phyloP scores from a whole-genome alignment of 2,329 filamentous ascomycete species.

The Plectosphaerella cucumerina region DNA sequence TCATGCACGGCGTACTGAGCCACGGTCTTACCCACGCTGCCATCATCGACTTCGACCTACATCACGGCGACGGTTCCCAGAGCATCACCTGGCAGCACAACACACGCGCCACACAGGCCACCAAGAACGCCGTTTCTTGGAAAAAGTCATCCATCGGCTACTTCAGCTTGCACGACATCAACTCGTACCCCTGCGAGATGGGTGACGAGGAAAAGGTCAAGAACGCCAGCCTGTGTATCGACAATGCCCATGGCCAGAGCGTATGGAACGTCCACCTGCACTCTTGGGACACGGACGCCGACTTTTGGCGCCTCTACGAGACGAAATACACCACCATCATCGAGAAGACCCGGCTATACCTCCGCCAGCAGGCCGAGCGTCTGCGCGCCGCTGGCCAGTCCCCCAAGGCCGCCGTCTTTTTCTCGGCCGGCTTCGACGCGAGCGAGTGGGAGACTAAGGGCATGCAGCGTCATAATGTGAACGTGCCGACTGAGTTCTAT shows the following conservation, averaged over 20 bases:
- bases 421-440: constrained; percentile 95
- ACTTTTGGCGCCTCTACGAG: constrained; percentile 90
- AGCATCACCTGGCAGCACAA: constrained; percentile 92
- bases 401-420: constrained; percentile 83
- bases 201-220: constrained; percentile 93
- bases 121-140: constrained; percentile 69
- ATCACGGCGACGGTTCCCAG: constrained; percentile 95
- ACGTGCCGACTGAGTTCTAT: constrained; percentile 96
- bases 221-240: constrained; percentile 90
- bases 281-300: constrained; percentile 73
- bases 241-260: constrained; percentile 88
- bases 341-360: constrained; percentile 73
- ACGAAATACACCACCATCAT: constrained; percentile 71
- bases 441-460: constrained; percentile 89
- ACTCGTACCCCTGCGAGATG: constrained; percentile 93
- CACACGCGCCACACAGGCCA: constrained; percentile 55
- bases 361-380: constrained; percentile 67
- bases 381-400: constrained; percentile 54
- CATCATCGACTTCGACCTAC: constrained; percentile 87
- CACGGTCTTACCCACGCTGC: constrained; percentile 91
- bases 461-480: constrained; percentile 95
- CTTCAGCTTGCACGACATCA: constrained; percentile 96
- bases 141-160: constrained; percentile 91
- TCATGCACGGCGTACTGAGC: constrained; percentile 79
- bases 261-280: constrained; percentile 96